These are phyloP conservation scores for Murraya koenigii DNA, from an alignment of 345 rosid genomes.

Conservation along the genomic window DNA sequence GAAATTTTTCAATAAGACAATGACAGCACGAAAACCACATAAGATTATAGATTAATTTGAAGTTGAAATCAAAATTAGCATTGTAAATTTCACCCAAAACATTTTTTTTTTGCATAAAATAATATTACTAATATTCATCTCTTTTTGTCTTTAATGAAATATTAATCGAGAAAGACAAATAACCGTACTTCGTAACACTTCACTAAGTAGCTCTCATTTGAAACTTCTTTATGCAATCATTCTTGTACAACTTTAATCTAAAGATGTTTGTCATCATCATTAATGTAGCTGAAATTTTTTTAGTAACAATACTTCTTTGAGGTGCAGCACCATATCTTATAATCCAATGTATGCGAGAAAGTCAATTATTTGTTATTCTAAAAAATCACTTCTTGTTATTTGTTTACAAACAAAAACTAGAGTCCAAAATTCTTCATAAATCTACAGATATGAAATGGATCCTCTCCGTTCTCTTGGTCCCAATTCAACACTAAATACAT, in stretches of 20 bases:
- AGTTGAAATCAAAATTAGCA: slow-evolving; percentile 2
- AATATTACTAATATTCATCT: neutral
- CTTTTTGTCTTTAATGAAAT: slow-evolving; percentile 4
- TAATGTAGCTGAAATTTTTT: neutral
- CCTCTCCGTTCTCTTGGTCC: too few species aligned
- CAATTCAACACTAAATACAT: too few species aligned
- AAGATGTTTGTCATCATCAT: neutral
- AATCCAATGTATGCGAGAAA: neutral
- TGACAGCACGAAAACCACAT: slow-evolving; percentile 13
- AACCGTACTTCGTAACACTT: neutral
- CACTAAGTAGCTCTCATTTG: neutral
- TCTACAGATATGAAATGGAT: neutral
- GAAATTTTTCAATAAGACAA: slow-evolving; percentile 1
- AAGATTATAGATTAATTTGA: neutral
- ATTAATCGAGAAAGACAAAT: neutral
- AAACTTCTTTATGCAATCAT: neutral
- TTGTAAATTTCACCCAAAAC: slow-evolving; percentile 20
- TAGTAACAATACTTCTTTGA: neutral
- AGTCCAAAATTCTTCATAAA: neutral
- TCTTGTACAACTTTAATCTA: neutral
- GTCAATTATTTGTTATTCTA: neutral
- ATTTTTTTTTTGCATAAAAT: neutral
- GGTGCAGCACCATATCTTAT: neutral
- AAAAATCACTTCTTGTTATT: neutral
- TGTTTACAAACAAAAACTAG: neutral